phyloP scores from a whole-genome alignment of 192 early-diverging fungal genomes.

The Coemansia sp. region DNA sequence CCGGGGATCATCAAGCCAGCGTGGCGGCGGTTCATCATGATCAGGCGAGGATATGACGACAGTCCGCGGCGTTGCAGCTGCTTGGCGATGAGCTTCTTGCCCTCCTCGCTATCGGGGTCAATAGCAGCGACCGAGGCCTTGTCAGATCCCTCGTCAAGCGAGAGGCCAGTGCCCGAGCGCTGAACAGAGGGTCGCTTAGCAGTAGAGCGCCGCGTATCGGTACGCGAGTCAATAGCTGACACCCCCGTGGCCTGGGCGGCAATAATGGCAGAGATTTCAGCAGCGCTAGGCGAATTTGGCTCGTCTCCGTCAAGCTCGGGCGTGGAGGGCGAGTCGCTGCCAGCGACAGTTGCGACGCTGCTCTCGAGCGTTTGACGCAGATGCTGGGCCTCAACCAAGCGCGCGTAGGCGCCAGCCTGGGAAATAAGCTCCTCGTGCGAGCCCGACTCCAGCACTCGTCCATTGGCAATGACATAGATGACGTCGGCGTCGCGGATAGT shows the following conservation, averaged over 20 bases:
- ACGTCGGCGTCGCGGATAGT: conserved; percentile 84
- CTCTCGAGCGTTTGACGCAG: conserved; percentile 52
- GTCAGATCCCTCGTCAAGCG: not conserved
- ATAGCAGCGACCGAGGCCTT: not conserved
- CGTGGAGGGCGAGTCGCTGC: conserved; percentile 2
- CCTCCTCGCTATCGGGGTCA: conserved; percentile 26
- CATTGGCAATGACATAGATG: conserved; percentile 83
- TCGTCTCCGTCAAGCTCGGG: not conserved
- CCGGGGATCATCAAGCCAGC: conserved; percentile 58
- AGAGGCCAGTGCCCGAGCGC: conserved; percentile 5
- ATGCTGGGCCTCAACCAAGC: conserved; percentile 63
- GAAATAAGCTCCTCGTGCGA: conserved; percentile 75
- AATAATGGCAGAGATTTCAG: conserved; percentile 3
- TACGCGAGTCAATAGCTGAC: conserved; percentile 5
- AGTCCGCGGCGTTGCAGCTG: conserved; percentile 21
- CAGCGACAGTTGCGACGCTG: conserved; percentile 14
- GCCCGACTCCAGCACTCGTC: conserved; percentile 74
- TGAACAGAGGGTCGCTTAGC: conserved; percentile 13
- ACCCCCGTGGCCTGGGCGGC: conserved; percentile 5
- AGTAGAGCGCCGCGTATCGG: conserved; percentile 1
- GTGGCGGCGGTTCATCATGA: conserved; percentile 53
- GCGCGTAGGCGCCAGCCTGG: conserved; percentile 42
- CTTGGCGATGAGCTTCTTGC: conserved; percentile 21
- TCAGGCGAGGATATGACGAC: conserved; percentile 29
- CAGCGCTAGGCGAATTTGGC: conserved; percentile 8